Conservation (phyloP, 306 rosid genomes). For the Vigna radiata region DNA sequence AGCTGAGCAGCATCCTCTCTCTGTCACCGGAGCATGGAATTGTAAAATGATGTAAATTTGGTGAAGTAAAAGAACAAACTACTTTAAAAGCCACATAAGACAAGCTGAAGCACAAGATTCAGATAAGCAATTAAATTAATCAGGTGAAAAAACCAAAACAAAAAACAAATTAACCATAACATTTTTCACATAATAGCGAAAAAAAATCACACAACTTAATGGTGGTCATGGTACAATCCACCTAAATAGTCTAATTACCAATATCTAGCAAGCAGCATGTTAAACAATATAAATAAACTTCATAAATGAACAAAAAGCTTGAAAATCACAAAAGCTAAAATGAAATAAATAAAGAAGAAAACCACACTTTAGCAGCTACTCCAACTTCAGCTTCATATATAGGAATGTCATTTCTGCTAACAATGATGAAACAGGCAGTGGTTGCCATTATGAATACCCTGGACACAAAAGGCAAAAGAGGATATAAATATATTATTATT, state of each 20-base stretch:
- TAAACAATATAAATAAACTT: background rate
- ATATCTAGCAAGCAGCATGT: constrained; percentile 14
- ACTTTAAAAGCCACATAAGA: constrained; percentile 16
- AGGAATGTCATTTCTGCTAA: constrained; percentile 95
- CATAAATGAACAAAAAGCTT: constrained; percentile 7
- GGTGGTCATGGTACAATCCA: constrained; percentile 9
- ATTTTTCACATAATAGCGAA: constrained; percentile 25
- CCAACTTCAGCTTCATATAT: constrained; percentile 99
- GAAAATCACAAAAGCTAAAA: background rate
- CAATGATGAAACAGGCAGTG: constrained; percentile 96
- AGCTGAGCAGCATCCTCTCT: constrained; percentile 98
- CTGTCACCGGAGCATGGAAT: constrained; percentile 53
- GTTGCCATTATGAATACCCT: constrained; percentile 68
- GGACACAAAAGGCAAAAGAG: background rate
- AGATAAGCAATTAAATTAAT: constrained; percentile 33
- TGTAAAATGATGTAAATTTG: constrained; percentile 20
- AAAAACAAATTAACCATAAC: constrained; percentile 10
- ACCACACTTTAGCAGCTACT: constrained; percentile 83
- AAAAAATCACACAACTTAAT: constrained; percentile 3
- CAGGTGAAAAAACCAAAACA: background rate
- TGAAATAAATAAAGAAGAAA: background rate
- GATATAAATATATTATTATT: background rate
- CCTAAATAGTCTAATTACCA: background rate
- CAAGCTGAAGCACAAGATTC: background rate
- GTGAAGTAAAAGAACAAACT: background rate